Evolutionary conservation across 352 stramenopile genomes (phyloP).

Genomic region (Phytophthora ramorum): DNA sequence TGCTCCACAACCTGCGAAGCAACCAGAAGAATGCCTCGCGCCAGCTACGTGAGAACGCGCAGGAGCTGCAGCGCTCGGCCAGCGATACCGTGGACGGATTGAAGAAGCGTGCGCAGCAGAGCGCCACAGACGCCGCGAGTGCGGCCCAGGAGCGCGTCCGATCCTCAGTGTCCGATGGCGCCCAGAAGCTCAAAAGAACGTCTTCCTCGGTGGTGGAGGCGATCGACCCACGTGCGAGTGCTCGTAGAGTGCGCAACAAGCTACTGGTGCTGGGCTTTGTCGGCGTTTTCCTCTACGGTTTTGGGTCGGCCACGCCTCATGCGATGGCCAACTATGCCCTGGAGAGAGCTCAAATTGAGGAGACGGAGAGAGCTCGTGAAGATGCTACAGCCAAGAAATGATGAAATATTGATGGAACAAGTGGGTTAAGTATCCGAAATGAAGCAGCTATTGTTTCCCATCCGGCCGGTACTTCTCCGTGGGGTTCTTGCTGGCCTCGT

Average conservation of each 20-base stretch:
- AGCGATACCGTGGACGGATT: constrained; percentile 44
- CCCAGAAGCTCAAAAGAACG: constrained; percentile 56
- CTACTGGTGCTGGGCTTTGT: constrained; percentile 65
- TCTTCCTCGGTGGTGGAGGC: constrained; percentile 58
- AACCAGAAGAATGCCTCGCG: constrained; percentile 51
- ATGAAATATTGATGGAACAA: constrained; percentile 27
- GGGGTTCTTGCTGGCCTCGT: constrained; percentile 61
- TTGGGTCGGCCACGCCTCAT: constrained; percentile 64
- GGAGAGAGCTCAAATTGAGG: constrained; percentile 65
- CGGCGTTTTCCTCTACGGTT: constrained; percentile 77
- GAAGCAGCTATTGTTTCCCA: constrained; percentile 28
- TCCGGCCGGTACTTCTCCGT: constrained; percentile 42
- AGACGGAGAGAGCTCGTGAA: constrained; percentile 28
- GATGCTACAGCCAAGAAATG: constrained; percentile 32
- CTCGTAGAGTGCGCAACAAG: constrained; percentile 60
- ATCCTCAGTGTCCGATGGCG: constrained; percentile 41
- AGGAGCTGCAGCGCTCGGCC: constrained; percentile 42
- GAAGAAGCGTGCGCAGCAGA: constrained; percentile 33
- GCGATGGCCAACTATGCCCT: constrained; percentile 77
- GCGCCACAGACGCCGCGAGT: constrained; percentile 27
- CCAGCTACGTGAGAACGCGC: constrained; percentile 51
- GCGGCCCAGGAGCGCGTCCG: constrained; percentile 49
- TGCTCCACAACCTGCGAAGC: constrained; percentile 54
- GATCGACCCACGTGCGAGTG: constrained; percentile 56
- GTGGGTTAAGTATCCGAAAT: constrained; percentile 17